These are phyloP conservation scores for Sporothrix humicola DNA, from an alignment of 2,329 filamentous ascomycete species.

Conservation along the genomic window DNA sequence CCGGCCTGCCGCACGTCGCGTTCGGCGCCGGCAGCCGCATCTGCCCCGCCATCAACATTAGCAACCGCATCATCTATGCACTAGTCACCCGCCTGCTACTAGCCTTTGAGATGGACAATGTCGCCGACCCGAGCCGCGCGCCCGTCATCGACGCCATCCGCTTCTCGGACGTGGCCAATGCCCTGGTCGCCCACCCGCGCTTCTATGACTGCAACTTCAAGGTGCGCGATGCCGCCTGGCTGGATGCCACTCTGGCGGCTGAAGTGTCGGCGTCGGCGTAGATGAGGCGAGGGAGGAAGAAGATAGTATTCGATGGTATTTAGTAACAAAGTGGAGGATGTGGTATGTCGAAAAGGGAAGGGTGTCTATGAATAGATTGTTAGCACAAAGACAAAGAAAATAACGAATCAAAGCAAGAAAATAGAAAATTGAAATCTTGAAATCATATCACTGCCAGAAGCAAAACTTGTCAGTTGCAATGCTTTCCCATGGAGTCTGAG, in stretches of 20 bases:
- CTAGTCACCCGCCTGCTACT: slow-evolving; percentile 21
- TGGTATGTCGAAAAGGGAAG: too few species aligned
- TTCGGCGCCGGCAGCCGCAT: slow-evolving; percentile 29
- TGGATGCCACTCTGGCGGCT: slow-evolving; percentile 6
- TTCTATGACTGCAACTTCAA: slow-evolving; percentile 29
- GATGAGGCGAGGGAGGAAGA: neutral
- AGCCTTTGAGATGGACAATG: slow-evolving; percentile 25
- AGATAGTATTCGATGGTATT: neutral
- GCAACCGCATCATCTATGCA: slow-evolving; percentile 28
- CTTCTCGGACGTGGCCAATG: slow-evolving; percentile 25
- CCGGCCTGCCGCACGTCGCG: slow-evolving; percentile 21
- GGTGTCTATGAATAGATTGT: too few species aligned
- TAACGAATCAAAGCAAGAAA: neutral
- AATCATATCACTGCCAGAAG: too few species aligned
- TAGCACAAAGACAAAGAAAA: too few species aligned
- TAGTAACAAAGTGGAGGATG: too few species aligned
- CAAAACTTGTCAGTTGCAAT: too few species aligned
- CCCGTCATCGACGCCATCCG: slow-evolving; percentile 25
- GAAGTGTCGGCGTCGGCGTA: neutral
- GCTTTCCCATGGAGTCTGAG: too few species aligned
- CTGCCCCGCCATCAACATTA: slow-evolving; percentile 29
- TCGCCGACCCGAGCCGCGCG: neutral
- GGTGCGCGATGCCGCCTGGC: slow-evolving; percentile 28
- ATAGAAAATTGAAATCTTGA: neutral
- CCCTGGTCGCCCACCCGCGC: slow-evolving; percentile 28